These are phyloP conservation scores for Hypoxylon subgilvum DNA, from an alignment of 495 filamentous ascomycete species.

Conservation along the genomic window DNA sequence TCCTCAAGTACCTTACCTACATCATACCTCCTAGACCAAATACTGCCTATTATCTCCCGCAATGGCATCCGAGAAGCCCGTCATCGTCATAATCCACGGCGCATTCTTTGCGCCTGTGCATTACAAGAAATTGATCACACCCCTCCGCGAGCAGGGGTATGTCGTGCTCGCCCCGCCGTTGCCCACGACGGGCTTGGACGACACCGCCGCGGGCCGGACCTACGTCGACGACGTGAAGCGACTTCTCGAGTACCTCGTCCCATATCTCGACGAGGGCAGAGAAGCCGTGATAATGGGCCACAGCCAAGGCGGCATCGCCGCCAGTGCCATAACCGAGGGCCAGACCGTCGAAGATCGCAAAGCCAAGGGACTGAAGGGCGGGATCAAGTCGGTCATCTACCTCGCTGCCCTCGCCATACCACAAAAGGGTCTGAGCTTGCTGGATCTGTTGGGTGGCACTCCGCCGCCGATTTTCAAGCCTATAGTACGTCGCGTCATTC, in stretches of 20 bases:
- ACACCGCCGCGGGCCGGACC: slow-evolving; percentile 20
- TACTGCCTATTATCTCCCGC: too few species aligned
- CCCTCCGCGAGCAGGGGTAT: slow-evolving; percentile 46
- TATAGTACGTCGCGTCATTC: slow-evolving; percentile 18
- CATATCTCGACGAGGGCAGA: slow-evolving; percentile 36
- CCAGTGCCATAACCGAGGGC: slow-evolving; percentile 35
- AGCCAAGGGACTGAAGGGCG: slow-evolving; percentile 41
- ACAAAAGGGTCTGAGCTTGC: slow-evolving; percentile 11
- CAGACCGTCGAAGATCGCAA: slow-evolving; percentile 40
- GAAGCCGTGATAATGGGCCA: slow-evolving; percentile 39
- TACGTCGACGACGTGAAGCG: slow-evolving; percentile 35
- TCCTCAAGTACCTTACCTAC: too few species aligned
- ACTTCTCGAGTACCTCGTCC: slow-evolving; percentile 18
- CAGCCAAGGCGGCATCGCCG: slow-evolving; percentile 40
- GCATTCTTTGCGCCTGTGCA: slow-evolving; percentile 53
- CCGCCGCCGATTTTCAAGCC: slow-evolving; percentile 21
- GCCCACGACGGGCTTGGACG: slow-evolving; percentile 28
- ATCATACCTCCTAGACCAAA: too few species aligned
- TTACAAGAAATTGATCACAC: slow-evolving; percentile 45
- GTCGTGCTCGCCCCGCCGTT: slow-evolving; percentile 38
- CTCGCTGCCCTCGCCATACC: slow-evolving; percentile 36
- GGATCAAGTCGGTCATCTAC: slow-evolving; percentile 47
- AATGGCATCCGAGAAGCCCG: slow-evolving; percentile 41
- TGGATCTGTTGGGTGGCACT: slow-evolving; percentile 19
- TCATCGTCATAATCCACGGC: slow-evolving; percentile 53